phyloP scores from a whole-genome alignment of 768 basidiomycete species.

The Collybia sordida region DNA sequence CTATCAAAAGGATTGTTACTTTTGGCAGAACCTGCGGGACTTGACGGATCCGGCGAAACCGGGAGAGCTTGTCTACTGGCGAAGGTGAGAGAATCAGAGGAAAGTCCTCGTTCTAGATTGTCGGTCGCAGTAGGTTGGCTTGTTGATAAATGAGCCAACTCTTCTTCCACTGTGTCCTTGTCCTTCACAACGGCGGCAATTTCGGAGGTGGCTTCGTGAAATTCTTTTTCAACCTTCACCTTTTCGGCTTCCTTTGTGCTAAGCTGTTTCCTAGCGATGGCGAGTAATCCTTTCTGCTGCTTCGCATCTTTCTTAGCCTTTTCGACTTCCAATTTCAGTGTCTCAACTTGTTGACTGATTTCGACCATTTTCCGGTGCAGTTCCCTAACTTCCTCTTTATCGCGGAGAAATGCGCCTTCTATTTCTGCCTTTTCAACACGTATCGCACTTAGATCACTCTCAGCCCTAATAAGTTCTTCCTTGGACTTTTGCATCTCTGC shows the following conservation, averaged over 20 bases:
- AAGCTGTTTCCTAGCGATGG: slow-evolving; percentile 94
- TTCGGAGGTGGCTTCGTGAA: slow-evolving; percentile 64
- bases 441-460: slow-evolving; percentile 89
- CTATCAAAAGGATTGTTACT: slow-evolving; percentile 94
- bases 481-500: slow-evolving; percentile 69
- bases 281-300: slow-evolving; percentile 93
- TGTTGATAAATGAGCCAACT: slow-evolving; percentile 35
- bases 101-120: slow-evolving; percentile 24
- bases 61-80: slow-evolving; percentile 78
- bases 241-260: slow-evolving; percentile 78
- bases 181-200: slow-evolving; percentile 52
- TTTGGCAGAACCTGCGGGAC: slow-evolving; percentile 53
- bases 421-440: slow-evolving; percentile 90
- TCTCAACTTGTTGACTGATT: slow-evolving; percentile 68
- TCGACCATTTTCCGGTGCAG: slow-evolving; percentile 85
- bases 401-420: slow-evolving; percentile 80
- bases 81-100: slow-evolving; percentile 50
- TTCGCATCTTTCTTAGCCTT: slow-evolving; percentile 91
- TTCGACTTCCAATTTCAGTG: slow-evolving; percentile 74
- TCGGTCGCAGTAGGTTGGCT: slow-evolving; percentile 14
- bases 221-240: slow-evolving; percentile 67
- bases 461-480: slow-evolving; percentile 82
- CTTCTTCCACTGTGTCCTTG: slow-evolving; percentile 52
- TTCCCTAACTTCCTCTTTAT: slow-evolving; percentile 92
- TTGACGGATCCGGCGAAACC: slow-evolving; percentile 60